phyloP scores from a whole-genome alignment of 768 basidiomycete genomes.

The Cubamyces lactineus region DNA sequence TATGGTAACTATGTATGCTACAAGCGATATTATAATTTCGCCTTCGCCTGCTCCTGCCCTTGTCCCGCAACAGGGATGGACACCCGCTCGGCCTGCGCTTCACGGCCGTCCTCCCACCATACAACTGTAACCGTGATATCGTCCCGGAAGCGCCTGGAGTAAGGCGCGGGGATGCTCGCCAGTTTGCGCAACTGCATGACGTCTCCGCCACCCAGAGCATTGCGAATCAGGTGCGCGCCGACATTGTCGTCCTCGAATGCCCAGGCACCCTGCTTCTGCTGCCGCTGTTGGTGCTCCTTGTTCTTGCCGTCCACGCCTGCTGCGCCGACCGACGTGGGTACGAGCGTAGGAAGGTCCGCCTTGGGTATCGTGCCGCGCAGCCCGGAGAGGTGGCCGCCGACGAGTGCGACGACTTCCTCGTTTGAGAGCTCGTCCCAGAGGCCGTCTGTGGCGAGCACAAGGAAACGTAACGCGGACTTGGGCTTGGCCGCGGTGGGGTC shows the following conservation, averaged over 20 bases:
- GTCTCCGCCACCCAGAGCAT: conserved; percentile 90
- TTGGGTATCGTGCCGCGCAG: conserved; percentile 68
- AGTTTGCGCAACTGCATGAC: conserved; percentile 55
- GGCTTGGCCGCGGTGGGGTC: conserved; percentile 30
- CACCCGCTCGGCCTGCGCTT: conserved; percentile 40
- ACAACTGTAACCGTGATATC: conserved; percentile 86
- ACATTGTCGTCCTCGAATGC: conserved; percentile 79
- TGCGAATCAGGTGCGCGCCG: conserved; percentile 83
- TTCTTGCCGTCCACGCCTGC: conserved; percentile 68
- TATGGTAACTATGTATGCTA: conserved; percentile 24
- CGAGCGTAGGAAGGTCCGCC: conserved; percentile 53
- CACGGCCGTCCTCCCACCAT: conserved; percentile 79
- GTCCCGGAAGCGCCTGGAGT: conserved; percentile 77
- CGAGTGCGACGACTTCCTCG: conserved; percentile 84
- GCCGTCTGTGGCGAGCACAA: conserved; percentile 90
- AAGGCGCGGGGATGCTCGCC: conserved; percentile 83
- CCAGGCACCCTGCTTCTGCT: conserved; percentile 57
- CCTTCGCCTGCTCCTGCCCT: conserved; percentile 21
- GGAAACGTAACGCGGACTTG: conserved; percentile 60
- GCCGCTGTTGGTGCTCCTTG: conserved; percentile 38
- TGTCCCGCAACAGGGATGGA: conserved; percentile 2
- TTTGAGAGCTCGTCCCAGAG: conserved; percentile 60
- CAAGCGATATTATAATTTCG: conserved; percentile 30
- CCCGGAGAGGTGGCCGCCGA: conserved; percentile 79
- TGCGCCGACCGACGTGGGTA: conserved; percentile 58